These are phyloP conservation scores for Globisporangium paroecandrum DNA, from an alignment of 352 stramenopile genomes.

Conservation along the genomic window DNA sequence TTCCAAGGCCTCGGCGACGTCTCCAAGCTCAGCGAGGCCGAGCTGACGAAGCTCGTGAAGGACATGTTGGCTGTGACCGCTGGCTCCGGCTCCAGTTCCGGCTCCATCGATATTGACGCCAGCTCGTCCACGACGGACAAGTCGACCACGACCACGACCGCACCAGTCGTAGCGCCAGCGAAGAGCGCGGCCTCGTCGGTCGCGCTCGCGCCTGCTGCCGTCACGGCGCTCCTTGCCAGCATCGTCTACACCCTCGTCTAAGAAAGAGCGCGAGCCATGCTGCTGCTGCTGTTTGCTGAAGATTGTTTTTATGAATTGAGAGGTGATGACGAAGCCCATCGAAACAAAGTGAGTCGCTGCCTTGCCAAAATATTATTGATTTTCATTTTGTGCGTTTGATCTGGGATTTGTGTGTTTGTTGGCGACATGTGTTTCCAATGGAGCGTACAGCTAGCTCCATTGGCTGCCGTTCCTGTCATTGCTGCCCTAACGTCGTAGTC, in stretches of 20 bases:
- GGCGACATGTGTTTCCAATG: no score
- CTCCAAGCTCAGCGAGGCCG: constrained; percentile 10
- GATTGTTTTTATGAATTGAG: constrained; percentile 1
- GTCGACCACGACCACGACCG: constrained; percentile 2
- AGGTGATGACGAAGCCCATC: not conserved
- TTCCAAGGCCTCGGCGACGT: constrained; percentile 13
- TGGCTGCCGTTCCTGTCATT: not conserved
- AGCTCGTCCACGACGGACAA: constrained; percentile 4
- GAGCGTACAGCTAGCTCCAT: not conserved
- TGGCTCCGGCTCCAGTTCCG: constrained; percentile 5
- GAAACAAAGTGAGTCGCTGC: not conserved
- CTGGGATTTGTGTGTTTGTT: not conserved
- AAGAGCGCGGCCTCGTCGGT: not conserved
- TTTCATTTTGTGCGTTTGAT: not conserved
- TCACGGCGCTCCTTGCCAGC: constrained; percentile 1
- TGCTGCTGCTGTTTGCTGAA: not conserved
- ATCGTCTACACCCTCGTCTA: constrained; percentile 12
- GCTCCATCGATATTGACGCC: not conserved
- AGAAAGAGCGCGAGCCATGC: not conserved
- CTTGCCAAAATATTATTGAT: constrained; percentile 10
- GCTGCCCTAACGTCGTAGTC: not conserved
- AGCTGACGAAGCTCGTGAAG: constrained; percentile 10
- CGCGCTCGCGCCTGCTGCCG: constrained; percentile 8
- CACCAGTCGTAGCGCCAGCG: not conserved
- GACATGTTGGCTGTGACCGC: constrained; percentile 7